A percentile compares a stretch with the other conserved stretches of the same genome.
These are phyloP conservation scores for Agaricus subrufescens DNA, from an alignment of 768 basidiomycete genomes.

Conservation along the genomic window DNA sequence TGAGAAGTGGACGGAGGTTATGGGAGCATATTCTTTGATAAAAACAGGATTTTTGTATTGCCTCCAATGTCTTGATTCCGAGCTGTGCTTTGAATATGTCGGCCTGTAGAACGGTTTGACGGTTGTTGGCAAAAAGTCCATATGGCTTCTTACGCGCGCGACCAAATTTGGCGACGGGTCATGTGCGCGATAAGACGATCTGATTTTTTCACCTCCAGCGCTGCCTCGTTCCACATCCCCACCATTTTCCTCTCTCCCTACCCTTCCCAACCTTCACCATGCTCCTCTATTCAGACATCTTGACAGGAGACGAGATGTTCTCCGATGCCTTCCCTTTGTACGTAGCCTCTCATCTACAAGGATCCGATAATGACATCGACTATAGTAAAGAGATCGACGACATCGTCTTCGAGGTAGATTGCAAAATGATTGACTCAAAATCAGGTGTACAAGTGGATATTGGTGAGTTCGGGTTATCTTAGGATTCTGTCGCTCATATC, in stretches of 20 bases:
- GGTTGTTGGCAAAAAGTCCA: conserved; percentile 81
- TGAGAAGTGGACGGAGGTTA: conserved; percentile 92
- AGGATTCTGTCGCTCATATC: background rate
- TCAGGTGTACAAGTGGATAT: conserved; percentile 82
- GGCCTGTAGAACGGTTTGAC: conserved; percentile 55
- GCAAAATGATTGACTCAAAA: conserved; percentile 63
- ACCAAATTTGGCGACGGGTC: conserved; percentile 12
- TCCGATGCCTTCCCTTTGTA: conserved; percentile 90
- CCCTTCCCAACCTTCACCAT: conserved; percentile 33
- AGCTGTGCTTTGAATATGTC: conserved; percentile 52
- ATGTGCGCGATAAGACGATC: conserved; percentile 27
- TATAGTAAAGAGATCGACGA: conserved; percentile 71
- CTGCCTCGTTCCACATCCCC: conserved; percentile 11
- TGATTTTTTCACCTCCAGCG: conserved; percentile 9
- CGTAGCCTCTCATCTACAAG: conserved; percentile 21
- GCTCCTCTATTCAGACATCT: conserved; percentile 72
- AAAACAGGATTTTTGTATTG: conserved; percentile 89
- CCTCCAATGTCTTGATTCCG: conserved; percentile 84
- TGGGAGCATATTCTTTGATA: conserved; percentile 94
- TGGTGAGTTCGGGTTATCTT: conserved; percentile 42
- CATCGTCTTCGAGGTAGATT: conserved; percentile 86
- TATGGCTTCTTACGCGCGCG: conserved; percentile 20
- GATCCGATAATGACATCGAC: conserved; percentile 1
- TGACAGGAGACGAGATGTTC: conserved; percentile 86
- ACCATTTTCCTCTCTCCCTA: conserved; percentile 18